Evolutionary conservation across 345 rosid genomes (phyloP).

Genomic region (Citrus inodora): DNA sequence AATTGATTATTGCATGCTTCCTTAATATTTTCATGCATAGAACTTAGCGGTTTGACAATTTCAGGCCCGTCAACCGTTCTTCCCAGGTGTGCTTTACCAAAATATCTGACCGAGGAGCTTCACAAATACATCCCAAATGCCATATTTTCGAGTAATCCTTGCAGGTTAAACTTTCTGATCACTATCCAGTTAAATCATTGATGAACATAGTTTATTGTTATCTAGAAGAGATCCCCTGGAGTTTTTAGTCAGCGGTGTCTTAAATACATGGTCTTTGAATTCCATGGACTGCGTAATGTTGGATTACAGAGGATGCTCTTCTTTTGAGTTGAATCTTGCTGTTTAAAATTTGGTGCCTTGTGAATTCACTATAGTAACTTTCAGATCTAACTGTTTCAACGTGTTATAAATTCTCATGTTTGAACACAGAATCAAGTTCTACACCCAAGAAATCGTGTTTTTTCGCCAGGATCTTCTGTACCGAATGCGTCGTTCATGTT

Average conservation of each 20-base stretch:
- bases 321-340: neutral
- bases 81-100: conserved; percentile 80
- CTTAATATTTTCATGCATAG: neutral
- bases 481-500: conserved; percentile 88
- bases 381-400: conserved; percentile 7
- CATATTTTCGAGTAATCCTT: conserved; percentile 87
- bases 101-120: conserved; percentile 72
- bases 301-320: neutral
- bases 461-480: conserved; percentile 86
- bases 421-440: conserved; percentile 73
- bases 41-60: conserved; percentile 18
- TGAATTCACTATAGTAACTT: neutral
- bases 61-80: conserved; percentile 87
- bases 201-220: conserved; percentile 1
- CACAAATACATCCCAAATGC: conserved; percentile 62
- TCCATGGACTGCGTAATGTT: neutral
- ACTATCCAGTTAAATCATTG: neutral
- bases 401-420: conserved; percentile 6
- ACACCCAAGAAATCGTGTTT: conserved; percentile 87
- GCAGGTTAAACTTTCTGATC: conserved; percentile 59
- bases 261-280: neutral
- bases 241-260: neutral
- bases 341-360: conserved; percentile 3
- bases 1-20: neutral
- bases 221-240: neutral